Base-by-base conservation (phyloP, 176 grass and related monocot genomes). In the Puya raimondii region DNA sequence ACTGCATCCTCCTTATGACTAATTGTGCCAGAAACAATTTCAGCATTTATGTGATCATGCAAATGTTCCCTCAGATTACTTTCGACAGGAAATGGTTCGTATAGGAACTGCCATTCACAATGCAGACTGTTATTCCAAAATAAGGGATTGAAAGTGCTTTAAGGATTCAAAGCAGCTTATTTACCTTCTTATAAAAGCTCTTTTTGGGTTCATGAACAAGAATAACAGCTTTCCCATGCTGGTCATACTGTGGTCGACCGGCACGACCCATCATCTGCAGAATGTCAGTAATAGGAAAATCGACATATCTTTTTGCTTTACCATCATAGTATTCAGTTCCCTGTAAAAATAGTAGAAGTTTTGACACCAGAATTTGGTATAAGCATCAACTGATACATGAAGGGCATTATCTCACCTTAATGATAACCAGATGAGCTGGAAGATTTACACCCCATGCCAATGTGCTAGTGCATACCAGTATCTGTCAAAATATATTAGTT, bases 191-290 rank as follows among this genome's bases (percentile, higher is more conserved):
- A 72, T 92, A 97, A 66, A 97, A 97, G 79, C 93, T 96, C 81
- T 97, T 92, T 90, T 97, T 97, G 57, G 93, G 93, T 83, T 97
- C 93, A 85, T 97, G 93, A 61, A 97, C 84, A 82, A 97, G 89
- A 90, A 92, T 97, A 65, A 97, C 88, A 85, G 93, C 93, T 85
- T 97, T 97, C 66, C 93, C 93, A 87, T 97, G 93, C 70, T 92
- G 93, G 78, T 97, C 93, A 61, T 87, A 97, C 70, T 97, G 89
- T 16, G 93, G 93, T 63, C 89, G 86, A 70, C 93, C 89, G 11
- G 93, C 93, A 78, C 93, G 93, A 51, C 93, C 93, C 93, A 97
- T 97, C 93, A 97, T 97, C 87, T 97, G 93, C 69, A 97, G 75
- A 85, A 97, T 92, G 81, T 97, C 86, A 72, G 93, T 97, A 67